phyloP scores from a whole-genome alignment of 176 grass and related monocot species.

The Phyllostachys edulis region DNA sequence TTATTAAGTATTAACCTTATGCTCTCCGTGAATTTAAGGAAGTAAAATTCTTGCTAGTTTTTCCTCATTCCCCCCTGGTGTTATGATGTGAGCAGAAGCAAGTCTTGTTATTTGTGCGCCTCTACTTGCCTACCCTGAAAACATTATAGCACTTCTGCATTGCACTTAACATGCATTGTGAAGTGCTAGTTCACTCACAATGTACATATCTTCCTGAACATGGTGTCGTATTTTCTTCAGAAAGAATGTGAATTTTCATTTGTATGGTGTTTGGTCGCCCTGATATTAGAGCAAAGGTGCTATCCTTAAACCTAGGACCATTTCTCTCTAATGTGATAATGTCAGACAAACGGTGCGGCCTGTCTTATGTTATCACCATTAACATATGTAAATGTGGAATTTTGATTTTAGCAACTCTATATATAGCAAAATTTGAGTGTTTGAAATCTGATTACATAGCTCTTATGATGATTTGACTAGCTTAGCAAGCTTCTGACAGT shows the following conservation, averaged over 20 bases:
- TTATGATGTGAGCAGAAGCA: neutral
- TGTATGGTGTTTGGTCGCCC: neutral
- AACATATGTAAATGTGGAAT: neutral
- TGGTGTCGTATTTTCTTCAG: neutral
- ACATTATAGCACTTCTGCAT: neutral
- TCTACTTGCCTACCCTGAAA: constrained; percentile 2
- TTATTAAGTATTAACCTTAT: constrained; percentile 5
- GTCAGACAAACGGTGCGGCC: neutral
- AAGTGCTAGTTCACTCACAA: neutral
- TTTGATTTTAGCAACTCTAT: neutral
- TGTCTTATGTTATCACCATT: neutral
- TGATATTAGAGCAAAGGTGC: neutral
- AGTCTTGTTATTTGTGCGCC: neutral
- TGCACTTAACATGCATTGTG: neutral
- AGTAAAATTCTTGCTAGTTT: constrained; percentile 2
- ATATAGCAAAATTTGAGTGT: neutral
- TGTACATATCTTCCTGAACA: neutral
- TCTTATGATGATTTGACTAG: neutral
- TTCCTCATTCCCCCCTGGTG: neutral
- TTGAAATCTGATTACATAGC: neutral
- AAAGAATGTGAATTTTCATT: neutral
- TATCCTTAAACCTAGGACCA: neutral
- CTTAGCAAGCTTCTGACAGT: neutral
- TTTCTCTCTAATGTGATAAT: neutral
- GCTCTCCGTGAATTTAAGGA: neutral